Evolutionary conservation across 2,329 filamentous ascomycete genomes (phyloP), one percentile per base, ranked within the genome.

Genomic region (Ceratocystis albifundus): DNA sequence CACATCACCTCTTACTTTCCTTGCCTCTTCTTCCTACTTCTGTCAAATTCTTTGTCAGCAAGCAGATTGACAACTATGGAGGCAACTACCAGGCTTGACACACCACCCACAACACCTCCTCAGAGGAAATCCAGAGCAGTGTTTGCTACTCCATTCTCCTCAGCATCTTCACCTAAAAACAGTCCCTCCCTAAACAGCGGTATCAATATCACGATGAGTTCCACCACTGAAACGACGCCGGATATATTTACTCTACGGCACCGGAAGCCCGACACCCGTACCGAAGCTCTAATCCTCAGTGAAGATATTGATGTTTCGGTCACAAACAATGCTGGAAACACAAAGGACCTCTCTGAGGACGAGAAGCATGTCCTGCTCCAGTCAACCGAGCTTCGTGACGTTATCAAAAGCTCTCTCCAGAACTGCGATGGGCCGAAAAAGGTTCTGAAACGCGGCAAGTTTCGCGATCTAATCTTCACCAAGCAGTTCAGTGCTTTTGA

Each of bases 401-500:
- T 68, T 15, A 28, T 68, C 22, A 64, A 25, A 2, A 61, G 53
- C 36, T 66, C 64, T 20, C 45, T 68, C 17, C 57, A 64, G 10
- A 48, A 62, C 3, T 64, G 64, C 3, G 62, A 48, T 8, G 61
- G 50, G 3, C 48, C 64, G 1, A 55, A 65, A 28, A 61, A 62
- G 45, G 64, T 50, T 15, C 41, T 61, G 22, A 65, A 65, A 32
- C 57, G 46, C n/a, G 64, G 70, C 68, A 73, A 74, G 69, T 76
- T 81, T 53, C 74, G 75, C 12, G 77, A 79, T 65, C 76, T 89
- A 57, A 82, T 89, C 64, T 92, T 91, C 72, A 90, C 87, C 0
- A 79, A 83, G 28, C 85, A 87, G 68, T 88, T 90, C 71, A 88
- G 87, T 4, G 81, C 86, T 0, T 91, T 92, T 73, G 88, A 92